Conservation (phyloP, 2,329 filamentous ascomycete genomes). For the Diaporthe sp. region DNA sequence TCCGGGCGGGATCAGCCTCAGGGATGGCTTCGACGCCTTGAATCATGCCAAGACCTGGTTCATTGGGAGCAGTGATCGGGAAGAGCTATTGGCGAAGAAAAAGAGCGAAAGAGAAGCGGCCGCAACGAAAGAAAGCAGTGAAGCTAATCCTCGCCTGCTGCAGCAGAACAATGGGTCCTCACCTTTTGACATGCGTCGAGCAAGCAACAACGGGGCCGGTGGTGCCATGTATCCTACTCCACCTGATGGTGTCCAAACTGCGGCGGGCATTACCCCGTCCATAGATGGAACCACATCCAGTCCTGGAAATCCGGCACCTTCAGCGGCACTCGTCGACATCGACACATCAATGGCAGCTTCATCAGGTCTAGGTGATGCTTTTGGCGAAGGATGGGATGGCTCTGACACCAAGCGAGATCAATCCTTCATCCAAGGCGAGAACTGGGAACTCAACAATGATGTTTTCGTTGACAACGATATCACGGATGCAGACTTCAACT, state of each 20-base stretch:
- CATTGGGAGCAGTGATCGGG: constrained; percentile 58
- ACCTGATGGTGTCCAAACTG: constrained; percentile 73
- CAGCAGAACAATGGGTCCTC: constrained; percentile 65
- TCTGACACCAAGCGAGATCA: constrained; percentile 62
- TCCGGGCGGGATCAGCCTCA: constrained; percentile 53
- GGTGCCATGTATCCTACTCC: constrained; percentile 80
- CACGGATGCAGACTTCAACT: constrained; percentile 88
- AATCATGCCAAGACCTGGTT: constrained; percentile 65
- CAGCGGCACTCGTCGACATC: constrained; percentile 52
- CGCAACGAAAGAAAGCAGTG: constrained; percentile 57
- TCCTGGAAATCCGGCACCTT: constrained; percentile 61
- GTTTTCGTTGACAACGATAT: constrained; percentile 81
- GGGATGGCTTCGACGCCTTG: constrained; percentile 64
- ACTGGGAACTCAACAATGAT: constrained; percentile 77
- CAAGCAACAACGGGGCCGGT: constrained; percentile 59
- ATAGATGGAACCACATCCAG: constrained; percentile 70
- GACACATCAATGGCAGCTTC: constrained; percentile 53
- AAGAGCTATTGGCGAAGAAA: constrained; percentile 62
- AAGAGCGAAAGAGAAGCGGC: constrained; percentile 64
- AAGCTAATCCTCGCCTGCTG: constrained; percentile 56
- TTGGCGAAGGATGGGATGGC: constrained; percentile 57
- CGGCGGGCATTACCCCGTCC: constrained; percentile 67
- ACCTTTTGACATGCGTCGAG: constrained; percentile 64
- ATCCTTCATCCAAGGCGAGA: constrained; percentile 64
- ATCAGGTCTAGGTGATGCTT: constrained; percentile 48